Conservation (phyloP, 1,284 basidiomycete species). For the Leccinum solheimii region DNA sequence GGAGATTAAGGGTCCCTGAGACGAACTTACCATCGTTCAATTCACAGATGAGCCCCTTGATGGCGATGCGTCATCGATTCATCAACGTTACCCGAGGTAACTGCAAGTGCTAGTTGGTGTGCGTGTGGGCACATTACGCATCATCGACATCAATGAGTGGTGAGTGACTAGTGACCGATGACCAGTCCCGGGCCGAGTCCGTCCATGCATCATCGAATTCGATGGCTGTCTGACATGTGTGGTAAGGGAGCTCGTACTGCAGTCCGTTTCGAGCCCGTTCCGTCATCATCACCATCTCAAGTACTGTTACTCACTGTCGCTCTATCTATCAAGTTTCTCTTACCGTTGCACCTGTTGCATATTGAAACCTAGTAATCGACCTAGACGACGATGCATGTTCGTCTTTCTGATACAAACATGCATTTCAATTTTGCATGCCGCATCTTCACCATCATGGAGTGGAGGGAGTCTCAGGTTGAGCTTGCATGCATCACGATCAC, state of each 20-base stretch:
- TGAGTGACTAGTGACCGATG: too few species aligned
- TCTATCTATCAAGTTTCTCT: background rate
- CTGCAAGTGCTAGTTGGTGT: background rate
- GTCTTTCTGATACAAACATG: background rate
- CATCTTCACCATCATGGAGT: background rate
- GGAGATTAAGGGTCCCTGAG: background rate
- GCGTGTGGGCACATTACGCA: background rate
- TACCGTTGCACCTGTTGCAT: background rate
- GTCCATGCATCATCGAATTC: background rate
- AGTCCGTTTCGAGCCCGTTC: background rate
- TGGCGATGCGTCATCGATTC: background rate
- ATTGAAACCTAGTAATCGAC: background rate
- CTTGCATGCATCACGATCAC: background rate
- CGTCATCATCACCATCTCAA: background rate
- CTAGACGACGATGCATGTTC: background rate
- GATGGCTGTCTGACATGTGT: background rate
- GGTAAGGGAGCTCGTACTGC: background rate
- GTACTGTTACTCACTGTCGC: background rate
- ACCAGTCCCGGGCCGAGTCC: background rate
- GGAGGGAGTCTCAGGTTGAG: background rate
- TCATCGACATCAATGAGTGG: background rate
- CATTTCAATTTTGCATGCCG: background rate
- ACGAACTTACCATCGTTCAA: background rate
- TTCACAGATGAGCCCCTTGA: background rate
- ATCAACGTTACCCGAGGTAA: background rate